Base-by-base conservation (phyloP, 768 basidiomycete species). In the Paxillus ammoniavirescens region DNA sequence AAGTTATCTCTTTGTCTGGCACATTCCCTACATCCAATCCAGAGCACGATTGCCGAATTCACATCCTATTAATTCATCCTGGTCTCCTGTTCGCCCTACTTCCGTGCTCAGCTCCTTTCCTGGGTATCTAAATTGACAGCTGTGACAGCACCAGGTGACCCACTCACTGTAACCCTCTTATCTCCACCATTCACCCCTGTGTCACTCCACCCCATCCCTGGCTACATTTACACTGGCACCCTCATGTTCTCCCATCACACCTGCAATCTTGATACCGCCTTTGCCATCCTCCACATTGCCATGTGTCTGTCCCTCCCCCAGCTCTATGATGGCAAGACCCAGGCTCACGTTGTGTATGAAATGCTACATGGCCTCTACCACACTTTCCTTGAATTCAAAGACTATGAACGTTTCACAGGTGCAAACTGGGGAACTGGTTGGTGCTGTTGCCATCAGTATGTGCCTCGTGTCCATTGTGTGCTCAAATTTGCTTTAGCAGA, bases 161-260 rank as follows among this genome's bases (percentile, higher is more conserved):
- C 80, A 0, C 68, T 82, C 0, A 84, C 81, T 0, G 72, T 97
- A 10, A 83, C 78, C 0, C 81, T 98, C 5, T 91, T 91, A 2
- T 92, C 88, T 0, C 94, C 96, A 0, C 94, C 95, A 0, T 98
- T 98, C 71, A 96, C 96, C 0, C 92, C 95, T 0, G 89, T 94
- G 1, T 91, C 93, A 0, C 77, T 97, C 5, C 92, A 96, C 66
- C 98, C 98, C 68, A 92, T 92, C 37, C 81, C 98, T 44, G 93
- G 93, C 3, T 98, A 89, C 72, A 84, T 98, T 42, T 98, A 98
- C 65, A 91, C 93, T 5, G 97, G 96, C 41, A 96, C 93, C n/a
- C n/a, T n/a, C 4, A 86, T 87, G 26, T 97, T 98, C 69, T 93
- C 91, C 4, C 90, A 98, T 62, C 79, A 96, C 13, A 86, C 91